phyloP scores from a whole-genome alignment of 176 grass and related monocot genomes.

The Oropetium thomaeum region DNA sequence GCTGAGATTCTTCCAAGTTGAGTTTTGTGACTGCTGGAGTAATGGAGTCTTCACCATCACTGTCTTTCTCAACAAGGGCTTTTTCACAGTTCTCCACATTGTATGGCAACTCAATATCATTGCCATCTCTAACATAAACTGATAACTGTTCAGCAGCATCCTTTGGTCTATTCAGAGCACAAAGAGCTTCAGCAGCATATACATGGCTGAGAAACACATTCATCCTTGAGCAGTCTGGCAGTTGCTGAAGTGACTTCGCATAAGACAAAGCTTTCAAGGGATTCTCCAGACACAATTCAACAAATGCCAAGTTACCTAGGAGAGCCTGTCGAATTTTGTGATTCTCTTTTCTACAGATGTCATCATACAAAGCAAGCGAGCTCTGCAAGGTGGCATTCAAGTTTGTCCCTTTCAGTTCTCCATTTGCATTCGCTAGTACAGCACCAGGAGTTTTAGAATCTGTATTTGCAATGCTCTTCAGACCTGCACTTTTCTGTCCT shows the following conservation, averaged over 20 bases:
- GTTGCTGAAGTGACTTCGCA: conserved; percentile 50
- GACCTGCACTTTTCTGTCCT: conserved; percentile 37
- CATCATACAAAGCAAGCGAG: conserved; percentile 57
- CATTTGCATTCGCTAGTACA: conserved; percentile 42
- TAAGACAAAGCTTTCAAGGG: conserved; percentile 66
- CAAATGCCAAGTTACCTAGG: conserved; percentile 67
- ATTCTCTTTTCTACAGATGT: conserved; percentile 68
- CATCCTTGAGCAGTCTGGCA: conserved; percentile 71
- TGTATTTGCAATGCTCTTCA: conserved; percentile 41
- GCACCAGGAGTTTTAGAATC: conserved; percentile 48
- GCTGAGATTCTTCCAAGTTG: conserved; percentile 43
- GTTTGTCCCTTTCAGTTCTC: conserved; percentile 50
- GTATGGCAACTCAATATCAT: conserved; percentile 61
- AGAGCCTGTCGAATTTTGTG: conserved; percentile 66
- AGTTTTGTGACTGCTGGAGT: conserved; percentile 43
- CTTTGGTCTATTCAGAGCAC: conserved; percentile 56
- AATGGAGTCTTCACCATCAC: conserved; percentile 59
- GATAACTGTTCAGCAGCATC: conserved; percentile 73
- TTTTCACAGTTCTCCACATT: conserved; percentile 66
- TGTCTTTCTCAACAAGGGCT: conserved; percentile 56
- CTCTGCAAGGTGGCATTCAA: conserved; percentile 59
- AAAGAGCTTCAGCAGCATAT: conserved; percentile 83
- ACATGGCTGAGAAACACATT: conserved; percentile 68
- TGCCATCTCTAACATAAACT: conserved; percentile 61
- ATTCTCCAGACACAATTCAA: conserved; percentile 81